Evolutionary conservation across 768 basidiomycete genomes (phyloP), one percentile per base, ranked within the genome.

Genomic region (Paxillus rubicundulus): DNA sequence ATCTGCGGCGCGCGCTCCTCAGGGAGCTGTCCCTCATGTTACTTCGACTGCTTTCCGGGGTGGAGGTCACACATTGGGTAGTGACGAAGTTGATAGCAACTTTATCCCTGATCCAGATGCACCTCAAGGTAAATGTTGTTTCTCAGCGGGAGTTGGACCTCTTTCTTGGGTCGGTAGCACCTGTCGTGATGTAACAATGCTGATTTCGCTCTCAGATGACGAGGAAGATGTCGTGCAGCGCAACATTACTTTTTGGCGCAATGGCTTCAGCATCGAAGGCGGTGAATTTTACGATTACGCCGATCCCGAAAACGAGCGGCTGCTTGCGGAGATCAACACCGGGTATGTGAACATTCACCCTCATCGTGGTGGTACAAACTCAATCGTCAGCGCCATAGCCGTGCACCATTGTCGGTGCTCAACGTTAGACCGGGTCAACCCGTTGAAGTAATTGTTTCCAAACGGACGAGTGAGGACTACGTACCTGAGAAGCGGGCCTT

Each of bases 261-360:
- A 98, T 54, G 97, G 97, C 0, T 98, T 97, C 70, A 85, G 85
- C 43, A 81, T 98, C 41, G 91, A 97, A 62, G 91, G 93, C 56
- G 92, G 93, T 5, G 85, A 86, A 28, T 73, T 98, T 49, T 80
- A 89, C 80, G 75, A 79, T 18, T 97, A 97, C 65, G 87, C 89
- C 51, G 84, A 94, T 55, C 89, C 91, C 0, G 75, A 73, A 16
- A 84, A 93, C 57, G 75, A 81, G 38, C 77, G 79, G 48, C 70
- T 92, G 10, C 74, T 98, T 7, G 74, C 76, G 1, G 85, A 90
- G 53, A 89, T 98, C 56, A 84, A 92, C 57, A 70, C 84, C 6
- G 93, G 94, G 87, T 91, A 70, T 33, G 72, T 63, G 14, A 33
- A 13, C 33, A 18, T 39, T 13, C n/a, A 9, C n/a, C 5, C 28